phyloP scores from a whole-genome alignment of 805 yeast species.

The Kuraishia floccosa region DNA sequence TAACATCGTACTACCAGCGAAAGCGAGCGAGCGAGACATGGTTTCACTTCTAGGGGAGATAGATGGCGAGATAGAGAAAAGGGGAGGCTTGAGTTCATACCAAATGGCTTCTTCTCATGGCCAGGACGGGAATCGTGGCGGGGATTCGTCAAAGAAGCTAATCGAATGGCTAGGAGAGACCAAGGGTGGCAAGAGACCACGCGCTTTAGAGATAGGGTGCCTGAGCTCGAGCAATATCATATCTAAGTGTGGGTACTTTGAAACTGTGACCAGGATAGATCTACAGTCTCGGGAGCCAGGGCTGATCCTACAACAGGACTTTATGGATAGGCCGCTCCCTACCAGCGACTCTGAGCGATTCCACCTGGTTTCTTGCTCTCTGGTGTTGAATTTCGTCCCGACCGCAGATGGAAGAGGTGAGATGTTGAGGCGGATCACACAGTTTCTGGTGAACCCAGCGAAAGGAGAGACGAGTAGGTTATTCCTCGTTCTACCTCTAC shows the following conservation, averaged over 20 bases:
- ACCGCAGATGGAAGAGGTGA: slow-evolving; percentile 58
- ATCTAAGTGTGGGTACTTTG: slow-evolving; percentile 44
- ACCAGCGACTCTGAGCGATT: slow-evolving; percentile 30
- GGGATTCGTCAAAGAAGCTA: slow-evolving; percentile 79
- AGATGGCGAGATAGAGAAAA: slow-evolving; percentile 2
- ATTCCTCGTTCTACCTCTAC: slow-evolving; percentile 80
- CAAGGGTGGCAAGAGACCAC: slow-evolving; percentile 7
- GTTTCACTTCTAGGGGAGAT: slow-evolving; percentile 2
- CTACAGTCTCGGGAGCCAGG: slow-evolving; percentile 67
- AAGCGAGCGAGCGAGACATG: slow-evolving; percentile 10
- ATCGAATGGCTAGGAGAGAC: slow-evolving; percentile 56
- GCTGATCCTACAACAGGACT: slow-evolving; percentile 62
- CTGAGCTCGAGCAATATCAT: slow-evolving; percentile 58
- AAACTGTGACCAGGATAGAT: slow-evolving; percentile 54
- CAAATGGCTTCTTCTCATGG: slow-evolving; percentile 85
- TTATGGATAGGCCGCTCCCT: slow-evolving; percentile 68
- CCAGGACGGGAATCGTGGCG: slow-evolving; percentile 69
- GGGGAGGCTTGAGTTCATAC: slow-evolving; percentile 70
- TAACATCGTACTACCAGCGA: slow-evolving; percentile 17
- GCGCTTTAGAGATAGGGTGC: slow-evolving; percentile 79
- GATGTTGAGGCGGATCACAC: slow-evolving; percentile 54
- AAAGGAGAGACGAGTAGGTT: slow-evolving; percentile 22
- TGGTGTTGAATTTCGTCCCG: slow-evolving; percentile 86
- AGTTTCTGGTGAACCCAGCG: slow-evolving; percentile 35
- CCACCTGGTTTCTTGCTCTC: slow-evolving; percentile 66